These are phyloP conservation scores for Moesziomyces sp. DNA, from an alignment of 1,284 basidiomycete species.

Conservation along the genomic window DNA sequence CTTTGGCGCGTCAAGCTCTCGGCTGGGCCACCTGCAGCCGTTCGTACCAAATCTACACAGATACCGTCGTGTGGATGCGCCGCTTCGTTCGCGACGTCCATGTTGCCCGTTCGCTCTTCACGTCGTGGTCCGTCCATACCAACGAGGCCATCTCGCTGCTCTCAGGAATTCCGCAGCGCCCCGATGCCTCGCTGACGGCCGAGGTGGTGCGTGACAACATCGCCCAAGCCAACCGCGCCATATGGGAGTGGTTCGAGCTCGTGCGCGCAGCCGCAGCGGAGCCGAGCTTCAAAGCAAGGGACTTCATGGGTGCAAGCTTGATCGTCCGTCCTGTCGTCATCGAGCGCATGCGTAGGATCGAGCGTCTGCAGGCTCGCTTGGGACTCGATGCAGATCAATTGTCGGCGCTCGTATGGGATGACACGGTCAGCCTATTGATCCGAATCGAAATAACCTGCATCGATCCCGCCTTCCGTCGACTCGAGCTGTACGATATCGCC, in stretches of 20 bases:
- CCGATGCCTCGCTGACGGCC: no score
- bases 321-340: constrained; percentile 4
- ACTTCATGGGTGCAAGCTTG: not conserved
- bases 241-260: constrained; percentile 8
- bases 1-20: not conserved
- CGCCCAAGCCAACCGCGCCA: constrained; percentile 1
- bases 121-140: not conserved
- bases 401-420: constrained; percentile 4
- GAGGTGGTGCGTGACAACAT: not conserved
- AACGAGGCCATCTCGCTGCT: constrained; percentile 2
- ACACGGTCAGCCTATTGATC: constrained; percentile 2
- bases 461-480: constrained; percentile 4
- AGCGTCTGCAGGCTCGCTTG: constrained; percentile 1
- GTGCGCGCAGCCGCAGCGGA: not conserved
- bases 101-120: constrained; percentile 3
- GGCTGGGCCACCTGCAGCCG: constrained; percentile 6
- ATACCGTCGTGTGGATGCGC: constrained; percentile 4
- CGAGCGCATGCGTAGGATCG: constrained; percentile 7
- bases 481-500: constrained; percentile 2
- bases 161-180: constrained; percentile 2
- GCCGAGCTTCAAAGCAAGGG: constrained; percentile 3
- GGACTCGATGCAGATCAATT: not conserved
- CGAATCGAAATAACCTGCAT: constrained; percentile 5
- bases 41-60: not conserved
- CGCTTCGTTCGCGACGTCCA: constrained; percentile 5